phyloP scores from a whole-genome alignment of 2,329 filamentous ascomycete species.

The Talaromyces albobiverticillius region DNA sequence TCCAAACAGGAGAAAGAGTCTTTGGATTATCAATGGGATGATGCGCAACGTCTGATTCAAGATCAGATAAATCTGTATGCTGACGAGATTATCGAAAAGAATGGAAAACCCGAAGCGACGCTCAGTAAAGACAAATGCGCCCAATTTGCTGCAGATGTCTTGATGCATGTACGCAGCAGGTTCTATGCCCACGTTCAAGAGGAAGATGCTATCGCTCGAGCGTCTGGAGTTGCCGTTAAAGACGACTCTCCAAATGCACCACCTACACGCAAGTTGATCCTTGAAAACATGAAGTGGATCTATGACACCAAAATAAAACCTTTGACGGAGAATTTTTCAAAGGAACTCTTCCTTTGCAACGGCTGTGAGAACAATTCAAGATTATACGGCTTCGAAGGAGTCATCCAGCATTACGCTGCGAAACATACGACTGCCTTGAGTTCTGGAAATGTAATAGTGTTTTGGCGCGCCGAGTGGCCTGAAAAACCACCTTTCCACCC shows the following conservation, averaged over 20 bases:
- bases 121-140: conserved; percentile 63
- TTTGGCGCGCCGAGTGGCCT: conserved; percentile 81
- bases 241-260: conserved; percentile 53
- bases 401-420: conserved; percentile 78
- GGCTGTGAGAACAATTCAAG: conserved; percentile 64
- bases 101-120: conserved; percentile 63
- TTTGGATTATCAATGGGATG: conserved; percentile 68
- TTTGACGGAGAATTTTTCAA: conserved; percentile 62
- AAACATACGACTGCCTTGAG: conserved; percentile 74
- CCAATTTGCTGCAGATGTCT: conserved; percentile 68
- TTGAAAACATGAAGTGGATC: conserved; percentile 86
- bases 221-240: conserved; percentile 45
- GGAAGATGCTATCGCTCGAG: conserved; percentile 48
- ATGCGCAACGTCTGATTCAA: conserved; percentile 65
- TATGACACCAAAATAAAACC: conserved; percentile 75
- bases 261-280: conserved; percentile 61
- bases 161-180: conserved; percentile 64
- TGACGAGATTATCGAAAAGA: conserved; percentile 65
- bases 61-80: conserved; percentile 64
- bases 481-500: conserved; percentile 68
- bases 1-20: conserved; percentile 56
- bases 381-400: conserved; percentile 71
- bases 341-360: conserved; percentile 74
- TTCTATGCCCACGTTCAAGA: conserved; percentile 63
- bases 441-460: conserved; percentile 67